A percentile compares a stretch with the other conserved stretches of the same genome.
These are phyloP conservation scores for Lanmaoa rubissima DNA, from an alignment of 768 basidiomycete species.

Conservation along the genomic window DNA sequence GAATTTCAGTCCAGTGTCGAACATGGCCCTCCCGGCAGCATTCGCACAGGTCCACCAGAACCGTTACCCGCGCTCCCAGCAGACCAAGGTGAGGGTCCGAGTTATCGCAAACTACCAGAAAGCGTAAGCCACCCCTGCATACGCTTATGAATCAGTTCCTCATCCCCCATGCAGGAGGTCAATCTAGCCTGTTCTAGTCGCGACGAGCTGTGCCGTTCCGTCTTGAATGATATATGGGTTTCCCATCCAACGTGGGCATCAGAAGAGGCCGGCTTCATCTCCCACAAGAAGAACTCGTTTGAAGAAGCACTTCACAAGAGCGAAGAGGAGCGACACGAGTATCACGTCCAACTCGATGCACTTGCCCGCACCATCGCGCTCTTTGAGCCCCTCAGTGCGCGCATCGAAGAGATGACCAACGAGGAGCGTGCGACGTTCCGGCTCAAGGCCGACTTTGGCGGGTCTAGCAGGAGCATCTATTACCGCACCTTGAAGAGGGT, in stretches of 20 bases:
- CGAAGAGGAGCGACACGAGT: slow-evolving; percentile 98
- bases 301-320: slow-evolving; percentile 96
- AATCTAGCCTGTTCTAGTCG: slow-evolving; percentile 90
- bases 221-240: slow-evolving; percentile 97
- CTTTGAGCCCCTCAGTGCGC: slow-evolving; percentile 81
- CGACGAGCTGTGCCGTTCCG: slow-evolving; percentile 91
- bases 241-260: slow-evolving; percentile 99
- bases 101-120: slow-evolving; percentile 86
- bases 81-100: slow-evolving; percentile 87
- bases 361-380: slow-evolving; percentile 87
- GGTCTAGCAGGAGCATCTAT: slow-evolving; percentile 82
- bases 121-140: slow-evolving; percentile 56
- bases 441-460: slow-evolving; percentile 87
- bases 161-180: slow-evolving; percentile 60
- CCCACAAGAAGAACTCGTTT: slow-evolving; percentile 95
- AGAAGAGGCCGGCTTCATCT: slow-evolving; percentile 90
- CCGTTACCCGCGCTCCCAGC: slow-evolving; percentile 74
- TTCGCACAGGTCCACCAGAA: slow-evolving; percentile 73
- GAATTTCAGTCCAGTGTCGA: slow-evolving; percentile 58
- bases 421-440: slow-evolving; percentile 84
- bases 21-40: slow-evolving; percentile 74
- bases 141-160: not conserved
- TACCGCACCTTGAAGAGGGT: slow-evolving; percentile 92
- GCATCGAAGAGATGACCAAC: slow-evolving; percentile 84
- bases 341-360: slow-evolving; percentile 92